Conservation (phyloP, 345 rosid genomes). For the Salix purpurea region DNA sequence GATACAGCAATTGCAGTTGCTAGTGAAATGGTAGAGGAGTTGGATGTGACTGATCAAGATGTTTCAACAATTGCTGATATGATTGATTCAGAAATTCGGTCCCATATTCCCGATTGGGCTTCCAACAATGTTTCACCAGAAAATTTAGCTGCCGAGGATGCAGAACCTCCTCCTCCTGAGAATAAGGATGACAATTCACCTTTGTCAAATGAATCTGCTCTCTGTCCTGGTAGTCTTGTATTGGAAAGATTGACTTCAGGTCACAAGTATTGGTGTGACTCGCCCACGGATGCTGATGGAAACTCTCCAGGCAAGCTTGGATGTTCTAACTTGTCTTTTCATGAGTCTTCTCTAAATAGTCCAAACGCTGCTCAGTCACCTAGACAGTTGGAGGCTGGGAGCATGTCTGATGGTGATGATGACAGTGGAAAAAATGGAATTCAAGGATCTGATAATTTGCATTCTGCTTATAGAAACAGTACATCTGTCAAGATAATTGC, state of each 20-base stretch:
- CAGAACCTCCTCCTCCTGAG: slow-evolving; percentile 16
- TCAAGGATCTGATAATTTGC: not conserved
- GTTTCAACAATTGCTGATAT: slow-evolving; percentile 64
- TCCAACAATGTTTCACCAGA: slow-evolving; percentile 29
- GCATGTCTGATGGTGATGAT: slow-evolving; percentile 2
- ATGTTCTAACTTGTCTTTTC: slow-evolving; percentile 23
- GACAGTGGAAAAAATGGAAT: not conserved
- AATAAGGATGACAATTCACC: slow-evolving; percentile 27
- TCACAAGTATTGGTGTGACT: slow-evolving; percentile 76
- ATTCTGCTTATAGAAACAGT: not conserved
- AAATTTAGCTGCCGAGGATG: slow-evolving; percentile 12
- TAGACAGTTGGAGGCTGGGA: slow-evolving; percentile 15
- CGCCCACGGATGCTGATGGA: slow-evolving; percentile 44
- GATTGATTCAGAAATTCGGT: slow-evolving; percentile 71
- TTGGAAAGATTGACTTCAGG: slow-evolving; percentile 86
- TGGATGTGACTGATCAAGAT: slow-evolving; percentile 89
- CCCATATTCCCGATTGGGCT: slow-evolving; percentile 69
- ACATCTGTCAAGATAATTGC: slow-evolving; percentile 27
- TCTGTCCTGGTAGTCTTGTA: slow-evolving; percentile 37
- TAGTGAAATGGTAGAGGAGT: slow-evolving; percentile 90
- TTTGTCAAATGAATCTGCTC: slow-evolving; percentile 13
- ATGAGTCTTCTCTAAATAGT: slow-evolving; percentile 16
- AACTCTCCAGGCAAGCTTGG: slow-evolving; percentile 38
- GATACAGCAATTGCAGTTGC: slow-evolving; percentile 89
- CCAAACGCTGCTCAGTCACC: slow-evolving; percentile 12